phyloP scores from a whole-genome alignment of 2,329 filamentous ascomycete species.

The Ascochyta pisi region DNA sequence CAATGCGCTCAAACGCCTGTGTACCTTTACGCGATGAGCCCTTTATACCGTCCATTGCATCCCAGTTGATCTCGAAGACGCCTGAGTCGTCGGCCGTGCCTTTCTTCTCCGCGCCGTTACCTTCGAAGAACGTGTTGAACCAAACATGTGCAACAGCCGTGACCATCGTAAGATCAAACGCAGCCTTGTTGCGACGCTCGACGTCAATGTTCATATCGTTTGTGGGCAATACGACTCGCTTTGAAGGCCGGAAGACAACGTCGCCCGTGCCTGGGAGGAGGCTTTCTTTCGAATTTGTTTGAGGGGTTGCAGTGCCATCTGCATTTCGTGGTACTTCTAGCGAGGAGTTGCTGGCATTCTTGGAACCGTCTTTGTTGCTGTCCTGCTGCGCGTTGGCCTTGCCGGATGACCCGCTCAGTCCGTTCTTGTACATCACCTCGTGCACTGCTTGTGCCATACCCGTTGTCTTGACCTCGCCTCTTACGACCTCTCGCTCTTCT shows the following conservation, averaged over 20 bases:
- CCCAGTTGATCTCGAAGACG: constrained; percentile 75
- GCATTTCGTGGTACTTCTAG: constrained; percentile 23
- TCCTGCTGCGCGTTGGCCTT: constrained; percentile 23
- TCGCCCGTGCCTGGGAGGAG: constrained; percentile 66
- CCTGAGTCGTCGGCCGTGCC: constrained; percentile 73
- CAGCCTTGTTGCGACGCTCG: constrained; percentile 81
- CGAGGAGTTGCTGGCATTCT: constrained; percentile 30
- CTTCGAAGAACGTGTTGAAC: constrained; percentile 97
- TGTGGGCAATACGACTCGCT: constrained; percentile 73
- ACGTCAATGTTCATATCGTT: constrained; percentile 91
- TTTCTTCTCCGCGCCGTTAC: constrained; percentile 71
- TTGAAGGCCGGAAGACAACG: constrained; percentile 77
- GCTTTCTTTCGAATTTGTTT: constrained; percentile 31
- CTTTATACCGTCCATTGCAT: constrained; percentile 91
- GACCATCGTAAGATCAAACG: constrained; percentile 82
- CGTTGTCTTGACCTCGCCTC: constrained; percentile 57
- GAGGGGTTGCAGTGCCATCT: constrained; percentile 26
- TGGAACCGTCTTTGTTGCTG: constrained; percentile 21
- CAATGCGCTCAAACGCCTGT: constrained; percentile 78
- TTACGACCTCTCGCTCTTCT: constrained; percentile 73
- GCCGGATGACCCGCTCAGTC: constrained; percentile 35
- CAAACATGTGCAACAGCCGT: constrained; percentile 93
- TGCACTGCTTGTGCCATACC: constrained; percentile 55
- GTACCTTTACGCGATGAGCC: constrained; percentile 84
- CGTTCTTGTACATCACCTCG: constrained; percentile 53